Evolutionary conservation across 2,329 filamentous ascomycete species (phyloP), one percentile per base, ranked within the genome.

Genomic region (Dichotomopilus funicola): DNA sequence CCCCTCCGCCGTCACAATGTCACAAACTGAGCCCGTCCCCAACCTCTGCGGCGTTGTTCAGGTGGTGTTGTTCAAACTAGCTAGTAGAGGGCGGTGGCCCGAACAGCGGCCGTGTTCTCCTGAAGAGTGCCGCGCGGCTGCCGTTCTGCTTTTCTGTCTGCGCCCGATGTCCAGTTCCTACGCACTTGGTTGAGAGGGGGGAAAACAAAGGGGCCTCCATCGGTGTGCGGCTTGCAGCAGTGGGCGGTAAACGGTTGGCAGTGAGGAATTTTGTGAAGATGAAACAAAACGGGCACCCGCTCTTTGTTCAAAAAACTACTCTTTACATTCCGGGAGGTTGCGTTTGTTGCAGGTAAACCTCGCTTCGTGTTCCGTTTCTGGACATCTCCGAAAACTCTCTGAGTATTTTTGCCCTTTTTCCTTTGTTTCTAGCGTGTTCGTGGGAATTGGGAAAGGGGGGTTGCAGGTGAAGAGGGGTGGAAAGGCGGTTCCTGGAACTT

Each of bases 401-500:
- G 9, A 34, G 13, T 27, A 27, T 2, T 27, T 27, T 27, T 27
- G 19, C 19, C 19, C 19, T 27, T 27, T 27, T 27, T 27, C 19
- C 19, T 27, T 27, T 27, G 19, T 27, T 27, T 27, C 19, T 27
- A 27, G 19, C 19, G 19, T 27, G 19, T 27, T 27, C 19, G 19
- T 27, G 19, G 19, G 19, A 27, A 27, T 8, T n/a, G 27, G 33
- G 19, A 34, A n/a, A 34, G 35, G n/a, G 42, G n/a, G 5, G 6
- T 10, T 10, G 27, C 10, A 34, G 36, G 36, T n/a, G 13, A 31
- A n/a, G 42, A 27, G 34, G 44, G 19, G 19, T 43, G 7, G 38
- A 35, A 27, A 49, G 40, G 46, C 40, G 52, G 46, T 38, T 43
- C 31, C 34, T 49, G 45, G 42, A 53, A 47, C 49, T 37, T 53